Percentiles rank a stretch among this genome's conserved stretches.
Evolutionary conservation across 2,329 filamentous ascomycete genomes (phyloP).

Genomic region (Aspergillus alliaceus): DNA sequence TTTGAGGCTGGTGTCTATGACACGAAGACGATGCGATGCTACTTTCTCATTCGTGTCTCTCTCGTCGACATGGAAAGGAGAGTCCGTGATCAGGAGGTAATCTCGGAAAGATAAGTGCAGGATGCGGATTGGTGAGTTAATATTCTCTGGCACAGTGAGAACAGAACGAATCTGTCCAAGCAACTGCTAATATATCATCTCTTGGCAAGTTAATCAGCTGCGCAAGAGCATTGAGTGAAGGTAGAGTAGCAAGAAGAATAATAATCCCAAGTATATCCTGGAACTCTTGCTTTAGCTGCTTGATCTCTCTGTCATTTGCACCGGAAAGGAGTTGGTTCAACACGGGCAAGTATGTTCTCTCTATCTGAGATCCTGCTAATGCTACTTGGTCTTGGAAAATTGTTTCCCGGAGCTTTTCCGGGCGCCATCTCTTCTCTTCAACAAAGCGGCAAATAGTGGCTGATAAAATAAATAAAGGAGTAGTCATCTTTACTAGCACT

Average conservation of each 20-base stretch:
- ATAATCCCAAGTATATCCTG: slow-evolving; percentile 23
- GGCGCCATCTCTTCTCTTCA: slow-evolving; percentile 2
- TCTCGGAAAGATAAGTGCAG: slow-evolving; percentile 32
- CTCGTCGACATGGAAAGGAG: slow-evolving; percentile 32
- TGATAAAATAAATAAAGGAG: slow-evolving; percentile 21
- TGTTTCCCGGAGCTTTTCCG: slow-evolving; percentile 12
- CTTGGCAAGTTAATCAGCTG: slow-evolving; percentile 9
- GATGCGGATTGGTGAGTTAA: slow-evolving; percentile 13
- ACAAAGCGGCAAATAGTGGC: slow-evolving; percentile 18
- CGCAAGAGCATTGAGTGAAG: slow-evolving; percentile 17
- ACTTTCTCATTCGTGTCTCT: slow-evolving; percentile 26
- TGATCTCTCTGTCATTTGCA: slow-evolving; percentile 10
- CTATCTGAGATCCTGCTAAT: slow-evolving; percentile 18
- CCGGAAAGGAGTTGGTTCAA: slow-evolving; percentile 18
- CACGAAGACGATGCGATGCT: slow-evolving; percentile 23
- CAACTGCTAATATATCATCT: slow-evolving; percentile 10
- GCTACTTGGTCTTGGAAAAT: slow-evolving; percentile 15
- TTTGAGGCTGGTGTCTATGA: slow-evolving; percentile 11
- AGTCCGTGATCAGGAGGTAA: slow-evolving; percentile 25
- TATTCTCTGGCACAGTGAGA: slow-evolving; percentile 14
- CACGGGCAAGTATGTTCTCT: slow-evolving; percentile 27
- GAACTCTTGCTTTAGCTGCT: slow-evolving; percentile 16
- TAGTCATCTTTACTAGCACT: slow-evolving; percentile 7
- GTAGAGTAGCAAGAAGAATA: slow-evolving; percentile 21
- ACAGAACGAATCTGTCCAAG: slow-evolving; percentile 17